These are phyloP conservation scores for Coleophoma eucalyptorum DNA, from an alignment of 2,329 filamentous ascomycete species.

Conservation along the genomic window DNA sequence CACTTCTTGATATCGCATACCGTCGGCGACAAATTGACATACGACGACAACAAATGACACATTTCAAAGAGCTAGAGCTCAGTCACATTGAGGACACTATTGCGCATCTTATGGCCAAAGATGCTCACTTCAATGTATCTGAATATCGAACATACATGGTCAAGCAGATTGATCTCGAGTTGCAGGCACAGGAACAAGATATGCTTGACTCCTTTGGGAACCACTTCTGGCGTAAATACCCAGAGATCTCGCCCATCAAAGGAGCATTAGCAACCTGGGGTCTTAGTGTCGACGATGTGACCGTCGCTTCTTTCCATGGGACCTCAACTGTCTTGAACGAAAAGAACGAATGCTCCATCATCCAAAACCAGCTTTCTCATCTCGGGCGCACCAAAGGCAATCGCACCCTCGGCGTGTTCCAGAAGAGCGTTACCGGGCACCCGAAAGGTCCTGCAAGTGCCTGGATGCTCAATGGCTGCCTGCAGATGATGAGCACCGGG, in stretches of 20 bases:
- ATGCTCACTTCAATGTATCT: too few species aligned
- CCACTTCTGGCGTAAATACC: slow-evolving; percentile 94
- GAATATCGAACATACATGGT: too few species aligned
- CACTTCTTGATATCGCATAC: slow-evolving; percentile 93
- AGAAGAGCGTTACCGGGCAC: slow-evolving; percentile 89
- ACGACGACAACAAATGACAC: too few species aligned
- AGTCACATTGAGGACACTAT: too few species aligned
- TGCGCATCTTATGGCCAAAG: too few species aligned
- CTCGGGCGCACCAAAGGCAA: slow-evolving; percentile 93
- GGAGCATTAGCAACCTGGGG: slow-evolving; percentile 95
- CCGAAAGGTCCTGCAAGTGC: slow-evolving; percentile 97
- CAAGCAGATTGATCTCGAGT: not conserved
- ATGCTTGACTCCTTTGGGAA: slow-evolving; percentile 64
- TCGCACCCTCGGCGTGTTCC: slow-evolving; percentile 89
- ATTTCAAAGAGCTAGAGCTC: too few species aligned
- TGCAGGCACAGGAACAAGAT: not conserved
- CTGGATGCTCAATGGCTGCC: slow-evolving; percentile 97
- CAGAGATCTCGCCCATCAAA: slow-evolving; percentile 86
- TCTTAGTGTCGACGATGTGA: slow-evolving; percentile 89
- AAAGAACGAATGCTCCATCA: slow-evolving; percentile 95
- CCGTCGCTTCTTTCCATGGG: slow-evolving; percentile 95
- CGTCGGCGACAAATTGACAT: too few species aligned
- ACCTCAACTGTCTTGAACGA: slow-evolving; percentile 97
- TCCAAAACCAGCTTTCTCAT: slow-evolving; percentile 90
- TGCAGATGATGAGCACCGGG: slow-evolving; percentile 89